phyloP scores from a whole-genome alignment of 2,329 filamentous ascomycete species.

The Pseudogymnoascus sp. region DNA sequence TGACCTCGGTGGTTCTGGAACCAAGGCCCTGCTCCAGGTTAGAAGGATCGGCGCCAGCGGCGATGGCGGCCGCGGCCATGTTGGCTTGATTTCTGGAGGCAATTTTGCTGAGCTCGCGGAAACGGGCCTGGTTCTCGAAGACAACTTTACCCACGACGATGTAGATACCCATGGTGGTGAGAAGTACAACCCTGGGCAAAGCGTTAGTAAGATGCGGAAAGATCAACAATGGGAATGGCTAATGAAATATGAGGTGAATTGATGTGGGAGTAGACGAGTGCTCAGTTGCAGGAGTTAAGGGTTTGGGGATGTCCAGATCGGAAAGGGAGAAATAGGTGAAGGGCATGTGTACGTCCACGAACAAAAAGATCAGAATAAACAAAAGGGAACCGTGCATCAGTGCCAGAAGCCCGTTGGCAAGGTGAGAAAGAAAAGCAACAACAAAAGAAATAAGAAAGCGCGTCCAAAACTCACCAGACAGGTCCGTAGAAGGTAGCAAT shows the following conservation, averaged over 20 bases:
- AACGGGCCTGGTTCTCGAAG: conserved; percentile 55
- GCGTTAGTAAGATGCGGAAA: conserved; percentile 15
- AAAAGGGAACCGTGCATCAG: background rate
- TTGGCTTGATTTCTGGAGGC: background rate
- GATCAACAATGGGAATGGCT: background rate
- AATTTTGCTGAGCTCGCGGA: conserved; percentile 37
- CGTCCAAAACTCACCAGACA: conserved; percentile 45
- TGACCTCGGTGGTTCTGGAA: conserved; percentile 52
- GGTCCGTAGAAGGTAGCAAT: conserved; percentile 68
- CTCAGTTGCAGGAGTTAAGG: background rate
- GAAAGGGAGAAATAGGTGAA: background rate
- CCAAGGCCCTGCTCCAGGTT: background rate
- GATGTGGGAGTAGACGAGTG: background rate
- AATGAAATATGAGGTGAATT: background rate
- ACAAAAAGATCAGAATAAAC: background rate
- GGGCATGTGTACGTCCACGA: background rate
- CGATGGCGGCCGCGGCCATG: background rate
- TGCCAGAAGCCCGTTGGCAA: background rate
- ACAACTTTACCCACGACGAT: conserved; percentile 55
- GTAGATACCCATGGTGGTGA: conserved; percentile 56
- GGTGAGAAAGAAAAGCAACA: background rate
- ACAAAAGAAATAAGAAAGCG: background rate
- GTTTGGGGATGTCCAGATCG: background rate
- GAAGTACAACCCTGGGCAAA: conserved; percentile 44
- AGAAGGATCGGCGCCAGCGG: background rate